Evolutionary conservation across 2,329 filamentous ascomycete species (phyloP), one percentile per base, ranked within the genome.

Genomic region (Sporothrix dimorphospora): DNA sequence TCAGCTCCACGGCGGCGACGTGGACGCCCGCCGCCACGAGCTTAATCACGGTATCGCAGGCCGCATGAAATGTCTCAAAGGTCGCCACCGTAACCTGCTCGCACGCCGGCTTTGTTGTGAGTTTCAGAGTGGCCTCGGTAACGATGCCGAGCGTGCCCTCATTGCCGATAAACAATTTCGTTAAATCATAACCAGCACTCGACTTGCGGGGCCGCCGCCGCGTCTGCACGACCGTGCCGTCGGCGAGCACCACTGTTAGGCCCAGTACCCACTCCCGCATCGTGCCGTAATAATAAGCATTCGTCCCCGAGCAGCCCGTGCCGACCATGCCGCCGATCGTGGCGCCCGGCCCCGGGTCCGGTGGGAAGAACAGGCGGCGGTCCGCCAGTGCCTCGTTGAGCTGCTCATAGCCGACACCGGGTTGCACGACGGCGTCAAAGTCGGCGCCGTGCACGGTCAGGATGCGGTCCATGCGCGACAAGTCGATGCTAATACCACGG

Each of bases 241-340:
- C 94, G n/a, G 94, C 94, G 77, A 97, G 86, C 14, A 97, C 94
- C 4, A 97, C 93, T 0, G 94, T 97, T 76, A 97, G 82, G 69
- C 89, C 91, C 30, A 97, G 83, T 11, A 97, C 94, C 94, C 94
- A 97, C 79, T 97, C 94, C 74, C 93, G 90, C 94, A 97, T 97
- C 1, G 94, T 97, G 74, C 94, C 94, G 80, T 97, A 97, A 72
- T 94, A 88, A 83, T 97, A 97, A 19, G 94, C 91, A 80, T 97
- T 97, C 16, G 94, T 97, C 72, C 94, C 94, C 78, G 86, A 88
- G 82, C 86, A 89, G 45, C 87, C 87, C 1, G 92, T 94, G 27
- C 91, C 92, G 45, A 94, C 89, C 92, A 94, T 94, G 70, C 94
- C 94, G 72, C 94, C 94, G 77, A 97, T 97, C 90, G 93, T 93